Percentiles rank a stretch among this genome's conserved stretches.
Evolutionary conservation across 306 rosid species (phyloP).

Genomic region (Pyrus pyrifolia): DNA sequence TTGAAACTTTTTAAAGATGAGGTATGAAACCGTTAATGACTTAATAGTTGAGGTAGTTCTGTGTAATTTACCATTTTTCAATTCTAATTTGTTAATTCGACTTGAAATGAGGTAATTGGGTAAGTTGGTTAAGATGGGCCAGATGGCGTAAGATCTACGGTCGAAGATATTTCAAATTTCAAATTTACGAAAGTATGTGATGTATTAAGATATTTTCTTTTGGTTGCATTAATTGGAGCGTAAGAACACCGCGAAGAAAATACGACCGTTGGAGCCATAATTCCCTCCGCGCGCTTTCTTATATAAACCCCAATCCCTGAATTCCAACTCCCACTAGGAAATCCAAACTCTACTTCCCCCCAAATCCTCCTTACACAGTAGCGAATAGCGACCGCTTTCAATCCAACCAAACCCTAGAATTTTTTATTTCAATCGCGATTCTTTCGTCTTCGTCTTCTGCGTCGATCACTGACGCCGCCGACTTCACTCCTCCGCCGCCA

Average conservation of each 20-base stretch:
- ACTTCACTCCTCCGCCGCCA: background rate
- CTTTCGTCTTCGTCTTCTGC: background rate
- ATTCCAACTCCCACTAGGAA: background rate
- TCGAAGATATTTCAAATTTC: too few species aligned
- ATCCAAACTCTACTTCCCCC: background rate
- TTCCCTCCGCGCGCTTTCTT: background rate
- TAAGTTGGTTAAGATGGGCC: too few species aligned
- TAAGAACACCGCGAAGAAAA: background rate
- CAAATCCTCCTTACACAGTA: background rate
- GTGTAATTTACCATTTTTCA: too few species aligned
- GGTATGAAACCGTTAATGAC: too few species aligned
- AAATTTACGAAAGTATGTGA: too few species aligned
- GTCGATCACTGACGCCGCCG: background rate
- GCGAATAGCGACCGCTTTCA: background rate
- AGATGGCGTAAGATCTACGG: too few species aligned
- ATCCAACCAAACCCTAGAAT: background rate
- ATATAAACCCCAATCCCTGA: background rate
- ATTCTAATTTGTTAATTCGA: too few species aligned
- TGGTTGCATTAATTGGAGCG: background rate
- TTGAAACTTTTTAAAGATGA: too few species aligned
- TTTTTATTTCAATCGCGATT: too few species aligned
- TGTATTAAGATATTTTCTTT: too few species aligned
- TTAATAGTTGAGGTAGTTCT: too few species aligned
- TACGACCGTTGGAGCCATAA: background rate
- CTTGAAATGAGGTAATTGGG: too few species aligned